Conservation (phyloP, 305 asterid species). For the Fraxinus dipetala region DNA sequence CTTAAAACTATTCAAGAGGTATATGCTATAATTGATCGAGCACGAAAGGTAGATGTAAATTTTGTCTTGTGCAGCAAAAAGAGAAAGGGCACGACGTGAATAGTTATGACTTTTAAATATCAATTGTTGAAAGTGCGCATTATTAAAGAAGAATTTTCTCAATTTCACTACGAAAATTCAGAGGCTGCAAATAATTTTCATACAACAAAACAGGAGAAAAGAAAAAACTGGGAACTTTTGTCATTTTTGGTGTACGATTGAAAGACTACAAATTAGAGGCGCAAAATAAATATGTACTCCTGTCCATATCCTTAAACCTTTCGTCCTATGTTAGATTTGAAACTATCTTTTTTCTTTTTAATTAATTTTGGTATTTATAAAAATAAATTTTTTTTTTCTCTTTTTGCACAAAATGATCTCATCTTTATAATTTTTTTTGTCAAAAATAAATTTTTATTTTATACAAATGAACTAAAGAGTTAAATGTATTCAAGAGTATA, state of each 20-base stretch:
- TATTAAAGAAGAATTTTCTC: neutral
- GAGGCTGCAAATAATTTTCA: neutral
- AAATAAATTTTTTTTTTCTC: too few relatives aligned
- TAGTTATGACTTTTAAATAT: neutral
- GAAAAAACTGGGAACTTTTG: neutral
- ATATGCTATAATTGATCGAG: neutral
- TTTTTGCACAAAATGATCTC: too few relatives aligned
- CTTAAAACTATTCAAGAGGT: too few relatives aligned
- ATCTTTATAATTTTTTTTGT: neutral
- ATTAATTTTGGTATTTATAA: too few relatives aligned
- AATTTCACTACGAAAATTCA: neutral
- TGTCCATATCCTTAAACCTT: neutral
- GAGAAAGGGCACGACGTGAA: neutral
- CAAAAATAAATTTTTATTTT: neutral
- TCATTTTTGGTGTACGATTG: neutral
- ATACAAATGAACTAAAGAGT: too few relatives aligned
- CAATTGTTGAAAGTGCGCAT: neutral
- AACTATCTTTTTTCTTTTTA: too few relatives aligned
- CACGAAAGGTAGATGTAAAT: neutral
- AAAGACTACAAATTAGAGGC: neutral
- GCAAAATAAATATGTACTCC: too few relatives aligned
- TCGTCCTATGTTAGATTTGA: too few relatives aligned
- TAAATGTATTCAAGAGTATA: too few relatives aligned
- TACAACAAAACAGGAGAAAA: neutral
- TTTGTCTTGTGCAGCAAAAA: neutral